These are phyloP conservation scores for Skeletonema tropicum DNA, from an alignment of 108 stramenopile species.

Conservation along the genomic window DNA sequence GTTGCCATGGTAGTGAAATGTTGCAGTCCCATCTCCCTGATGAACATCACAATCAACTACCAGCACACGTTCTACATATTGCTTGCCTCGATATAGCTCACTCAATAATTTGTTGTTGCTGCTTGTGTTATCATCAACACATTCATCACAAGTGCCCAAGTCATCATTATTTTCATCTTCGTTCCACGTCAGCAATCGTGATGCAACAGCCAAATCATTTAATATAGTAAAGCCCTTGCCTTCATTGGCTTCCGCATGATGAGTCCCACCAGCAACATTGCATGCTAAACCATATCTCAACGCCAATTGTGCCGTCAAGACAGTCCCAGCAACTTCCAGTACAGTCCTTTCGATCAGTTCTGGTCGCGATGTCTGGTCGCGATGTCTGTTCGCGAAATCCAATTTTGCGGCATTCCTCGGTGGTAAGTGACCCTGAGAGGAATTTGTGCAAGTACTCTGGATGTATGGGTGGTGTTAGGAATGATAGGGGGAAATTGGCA, in stretches of 20 bases:
- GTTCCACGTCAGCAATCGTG: constrained; percentile 58
- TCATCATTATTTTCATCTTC: constrained; percentile 24
- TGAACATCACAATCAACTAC: constrained; percentile 90
- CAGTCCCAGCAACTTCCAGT: constrained; percentile 79
- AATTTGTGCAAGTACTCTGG: constrained; percentile 30
- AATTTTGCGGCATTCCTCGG: constrained; percentile 65
- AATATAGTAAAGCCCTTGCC: constrained; percentile 84
- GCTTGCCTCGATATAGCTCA: constrained; percentile 31
- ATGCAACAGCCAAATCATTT: constrained; percentile 78
- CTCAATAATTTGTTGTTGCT: constrained; percentile 5
- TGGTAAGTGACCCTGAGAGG: constrained; percentile 47
- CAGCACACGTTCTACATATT: constrained; percentile 58
- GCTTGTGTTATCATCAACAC: neutral
- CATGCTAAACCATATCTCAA: constrained; percentile 74
- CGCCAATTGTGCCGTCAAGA: constrained; percentile 73
- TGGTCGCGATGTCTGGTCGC: constrained; percentile 63
- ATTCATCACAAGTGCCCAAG: too few species aligned
- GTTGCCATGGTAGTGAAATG: constrained; percentile 21
- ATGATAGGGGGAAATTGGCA: constrained; percentile 37
- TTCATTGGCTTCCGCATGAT: constrained; percentile 64
- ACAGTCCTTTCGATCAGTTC: constrained; percentile 73
- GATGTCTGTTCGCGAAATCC: constrained; percentile 76
- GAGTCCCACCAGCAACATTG: constrained; percentile 84
- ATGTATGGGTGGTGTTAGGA: constrained; percentile 39
- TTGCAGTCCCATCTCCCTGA: constrained; percentile 66